Conservation (phyloP, 352 stramenopile genomes). For the Phytophthora aleatoria region DNA sequence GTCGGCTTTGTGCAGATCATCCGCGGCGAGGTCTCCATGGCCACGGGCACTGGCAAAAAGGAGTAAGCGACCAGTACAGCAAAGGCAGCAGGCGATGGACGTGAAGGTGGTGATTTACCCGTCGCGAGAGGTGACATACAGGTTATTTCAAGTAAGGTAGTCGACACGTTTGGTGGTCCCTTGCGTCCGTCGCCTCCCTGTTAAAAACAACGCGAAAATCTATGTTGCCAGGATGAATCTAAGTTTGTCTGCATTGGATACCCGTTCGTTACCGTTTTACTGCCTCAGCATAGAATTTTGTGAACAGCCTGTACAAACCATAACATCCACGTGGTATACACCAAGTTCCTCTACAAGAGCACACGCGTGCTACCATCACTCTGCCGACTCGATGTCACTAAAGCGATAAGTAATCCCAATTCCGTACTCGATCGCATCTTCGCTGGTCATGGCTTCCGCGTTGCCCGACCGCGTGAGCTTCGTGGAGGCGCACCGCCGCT, state of each 20-base stretch:
- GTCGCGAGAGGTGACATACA: too few species aligned
- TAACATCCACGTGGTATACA: neutral
- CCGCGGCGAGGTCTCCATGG: conserved; percentile 75
- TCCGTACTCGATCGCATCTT: neutral
- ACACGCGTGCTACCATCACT: conserved; percentile 4
- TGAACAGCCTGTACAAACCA: too few species aligned
- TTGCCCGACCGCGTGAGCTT: conserved; percentile 35
- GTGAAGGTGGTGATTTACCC: neutral
- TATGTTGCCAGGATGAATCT: conserved; percentile 13
- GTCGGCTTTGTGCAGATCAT: conserved; percentile 66
- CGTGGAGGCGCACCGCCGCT: conserved; percentile 35
- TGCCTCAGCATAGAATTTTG: too few species aligned
- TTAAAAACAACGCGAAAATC: conserved; percentile 1
- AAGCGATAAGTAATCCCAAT: too few species aligned
- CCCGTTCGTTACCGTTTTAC: too few species aligned
- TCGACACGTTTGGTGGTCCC: neutral
- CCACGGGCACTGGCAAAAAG: conserved; percentile 70
- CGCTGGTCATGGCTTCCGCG: conserved; percentile 13
- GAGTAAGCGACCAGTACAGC: conserved; percentile 39
- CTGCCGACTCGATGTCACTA: neutral
- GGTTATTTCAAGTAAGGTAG: neutral
- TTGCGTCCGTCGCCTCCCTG: neutral
- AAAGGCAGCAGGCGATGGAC: neutral
- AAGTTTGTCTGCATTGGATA: conserved; percentile 1
- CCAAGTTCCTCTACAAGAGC: neutral